These are phyloP conservation scores for Penicillium sp. DNA, from an alignment of 2,329 filamentous ascomycete species.

Conservation along the genomic window DNA sequence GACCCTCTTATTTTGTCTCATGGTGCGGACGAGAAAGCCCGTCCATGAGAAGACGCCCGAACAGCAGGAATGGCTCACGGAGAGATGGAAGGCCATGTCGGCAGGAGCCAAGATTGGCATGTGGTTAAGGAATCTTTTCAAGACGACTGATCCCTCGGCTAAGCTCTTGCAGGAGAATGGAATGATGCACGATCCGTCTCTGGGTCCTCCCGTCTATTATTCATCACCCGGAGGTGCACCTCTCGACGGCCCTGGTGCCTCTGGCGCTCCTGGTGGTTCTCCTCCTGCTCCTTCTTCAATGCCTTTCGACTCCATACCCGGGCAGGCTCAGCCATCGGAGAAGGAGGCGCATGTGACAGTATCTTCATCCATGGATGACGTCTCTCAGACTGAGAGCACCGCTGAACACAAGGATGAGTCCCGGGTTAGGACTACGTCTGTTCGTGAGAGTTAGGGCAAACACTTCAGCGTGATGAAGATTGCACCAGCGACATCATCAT, in stretches of 20 bases:
- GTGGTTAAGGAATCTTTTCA: slow-evolving; percentile 12
- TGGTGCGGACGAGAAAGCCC: slow-evolving; percentile 7
- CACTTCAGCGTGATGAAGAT: not conserved
- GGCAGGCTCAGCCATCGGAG: not conserved
- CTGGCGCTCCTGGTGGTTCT: not conserved
- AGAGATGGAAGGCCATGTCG: slow-evolving; percentile 11
- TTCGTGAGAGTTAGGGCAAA: slow-evolving; percentile 6
- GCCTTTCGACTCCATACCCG: slow-evolving; percentile 1
- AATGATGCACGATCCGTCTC: not conserved
- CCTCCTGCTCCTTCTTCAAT: slow-evolving; percentile 3
- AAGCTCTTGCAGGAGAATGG: slow-evolving; percentile 1
- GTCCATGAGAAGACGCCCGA: slow-evolving; percentile 8
- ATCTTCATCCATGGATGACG: not conserved
- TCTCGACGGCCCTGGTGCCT: no score
- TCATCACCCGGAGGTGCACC: not conserved
- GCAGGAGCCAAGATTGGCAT: slow-evolving; percentile 4
- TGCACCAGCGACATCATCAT: no score
- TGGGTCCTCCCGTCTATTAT: not conserved
- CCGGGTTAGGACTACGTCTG: slow-evolving; percentile 1
- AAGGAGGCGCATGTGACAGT: not conserved
- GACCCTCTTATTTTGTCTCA: slow-evolving; percentile 9
- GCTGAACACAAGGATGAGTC: slow-evolving; percentile 2
- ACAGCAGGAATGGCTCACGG: slow-evolving; percentile 7
- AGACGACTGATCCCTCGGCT: slow-evolving; percentile 7
- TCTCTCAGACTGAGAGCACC: not conserved